Conservation (phyloP, 73 alveolate species). For the Tetrahymena malaccensis region DNA sequence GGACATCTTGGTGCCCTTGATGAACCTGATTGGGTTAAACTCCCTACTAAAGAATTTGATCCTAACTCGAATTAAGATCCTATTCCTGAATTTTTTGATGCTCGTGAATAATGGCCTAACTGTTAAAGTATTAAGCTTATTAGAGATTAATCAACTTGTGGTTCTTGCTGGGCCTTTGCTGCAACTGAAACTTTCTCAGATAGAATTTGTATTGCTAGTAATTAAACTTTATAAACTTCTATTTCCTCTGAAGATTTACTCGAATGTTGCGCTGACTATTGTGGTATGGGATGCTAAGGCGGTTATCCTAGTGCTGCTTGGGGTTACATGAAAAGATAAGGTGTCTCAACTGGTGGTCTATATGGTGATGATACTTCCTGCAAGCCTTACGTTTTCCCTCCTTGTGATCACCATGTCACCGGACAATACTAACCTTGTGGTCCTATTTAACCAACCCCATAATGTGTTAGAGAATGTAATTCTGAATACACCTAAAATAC, state of each 20-base stretch:
- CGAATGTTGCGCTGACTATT: background rate
- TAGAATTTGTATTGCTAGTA: conserved; percentile 52
- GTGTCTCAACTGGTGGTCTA: conserved; percentile 2
- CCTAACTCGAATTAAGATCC: background rate
- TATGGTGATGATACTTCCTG: background rate
- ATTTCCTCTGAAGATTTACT: conserved; percentile 27
- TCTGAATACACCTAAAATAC: background rate
- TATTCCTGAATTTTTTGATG: conserved; percentile 31
- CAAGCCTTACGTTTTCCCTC: conserved; percentile 18
- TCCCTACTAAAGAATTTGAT: background rate
- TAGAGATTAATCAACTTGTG: conserved; percentile 62
- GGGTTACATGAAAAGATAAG: background rate
- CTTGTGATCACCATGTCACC: conserved; percentile 8
- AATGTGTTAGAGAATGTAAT: background rate
- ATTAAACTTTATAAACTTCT: background rate
- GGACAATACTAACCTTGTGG: conserved; percentile 8
- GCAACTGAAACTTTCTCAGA: conserved; percentile 64
- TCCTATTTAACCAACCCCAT: background rate
- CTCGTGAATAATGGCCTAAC: conserved; percentile 42
- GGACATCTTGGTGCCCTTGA: background rate
- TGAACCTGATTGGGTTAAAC: background rate
- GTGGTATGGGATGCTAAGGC: conserved; percentile 27
- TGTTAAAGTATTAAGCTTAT: conserved; percentile 15
- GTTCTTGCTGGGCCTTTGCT: conserved; percentile 85
- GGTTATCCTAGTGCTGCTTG: conserved; percentile 12